Conservation (phyloP, 2,329 filamentous ascomycete genomes). For the Lachnellula occidentalis region DNA sequence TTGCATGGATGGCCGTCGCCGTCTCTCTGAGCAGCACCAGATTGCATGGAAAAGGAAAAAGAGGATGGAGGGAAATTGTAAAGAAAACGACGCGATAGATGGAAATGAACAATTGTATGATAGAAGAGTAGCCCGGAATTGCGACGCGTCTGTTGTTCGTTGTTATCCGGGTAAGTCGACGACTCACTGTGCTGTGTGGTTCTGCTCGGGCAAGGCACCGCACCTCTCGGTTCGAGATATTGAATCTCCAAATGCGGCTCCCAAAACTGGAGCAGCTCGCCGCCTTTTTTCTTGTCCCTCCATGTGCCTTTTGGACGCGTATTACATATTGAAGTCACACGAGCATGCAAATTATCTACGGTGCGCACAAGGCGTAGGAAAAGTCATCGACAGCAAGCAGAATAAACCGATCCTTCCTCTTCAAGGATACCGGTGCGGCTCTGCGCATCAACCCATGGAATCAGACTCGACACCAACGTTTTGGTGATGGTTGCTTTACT, state of each 20-base stretch:
- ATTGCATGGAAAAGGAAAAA: background rate
- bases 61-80: background rate
- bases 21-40: background rate
- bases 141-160: too few relatives aligned
- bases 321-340: slow-evolving; percentile 25
- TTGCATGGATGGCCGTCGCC: background rate
- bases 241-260: background rate
- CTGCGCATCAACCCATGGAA: background rate
- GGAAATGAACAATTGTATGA: background rate
- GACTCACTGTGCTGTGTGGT: background rate
- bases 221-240: background rate
- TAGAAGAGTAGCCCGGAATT: background rate
- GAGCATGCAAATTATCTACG: slow-evolving; percentile 27
- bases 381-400: slow-evolving; percentile 4
- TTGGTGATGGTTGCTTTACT: background rate
- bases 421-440: background rate
- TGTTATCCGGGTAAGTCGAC: background rate
- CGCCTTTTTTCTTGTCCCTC: background rate
- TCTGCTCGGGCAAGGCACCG: background rate
- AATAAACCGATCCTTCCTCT: background rate
- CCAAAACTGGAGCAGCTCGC: background rate
- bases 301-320: slow-evolving; percentile 3
- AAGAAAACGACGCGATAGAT: background rate
- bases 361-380: slow-evolving; percentile 10
- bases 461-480: background rate